Conservation (phyloP, 208 protist species). For the Trypanosoma boissoni region DNA sequence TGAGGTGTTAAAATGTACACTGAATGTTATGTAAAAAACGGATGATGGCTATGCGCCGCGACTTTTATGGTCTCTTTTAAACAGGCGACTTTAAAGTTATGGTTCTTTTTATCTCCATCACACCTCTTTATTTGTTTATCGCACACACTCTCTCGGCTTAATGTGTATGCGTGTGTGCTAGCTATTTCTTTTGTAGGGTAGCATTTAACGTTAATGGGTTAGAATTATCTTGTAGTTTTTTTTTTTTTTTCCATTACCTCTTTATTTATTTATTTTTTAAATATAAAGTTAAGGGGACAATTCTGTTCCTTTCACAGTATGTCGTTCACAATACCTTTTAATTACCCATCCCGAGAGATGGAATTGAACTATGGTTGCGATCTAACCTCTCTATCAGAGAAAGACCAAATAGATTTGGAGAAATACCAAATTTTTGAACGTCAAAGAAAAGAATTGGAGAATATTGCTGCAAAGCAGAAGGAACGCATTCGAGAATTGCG, state of each 20-base stretch:
- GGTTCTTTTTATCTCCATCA: too few species aligned
- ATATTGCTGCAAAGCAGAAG: slow-evolving; percentile 11
- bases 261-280: slow-evolving; percentile 6
- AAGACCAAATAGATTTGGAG: background rate
- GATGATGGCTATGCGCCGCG: too few species aligned
- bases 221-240: too few species aligned
- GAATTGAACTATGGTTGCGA: background rate
- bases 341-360: background rate
- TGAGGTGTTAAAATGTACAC: background rate
- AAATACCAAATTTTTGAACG: slow-evolving; percentile 9
- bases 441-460: slow-evolving; percentile 12
- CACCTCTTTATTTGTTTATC: too few species aligned
- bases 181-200: too few species aligned
- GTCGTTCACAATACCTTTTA: slow-evolving; percentile 11
- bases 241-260: slow-evolving; percentile 6
- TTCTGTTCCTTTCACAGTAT: slow-evolving; percentile 1
- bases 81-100: too few species aligned
- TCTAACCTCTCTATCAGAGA: background rate
- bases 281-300: background rate
- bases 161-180: too few species aligned
- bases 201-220: too few species aligned
- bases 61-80: too few species aligned
- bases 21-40: too few species aligned
- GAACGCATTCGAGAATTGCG: slow-evolving; percentile 18
- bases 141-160: too few species aligned